Conservation (phyloP, 331 rosid genomes). For the Spiraea crenata region DNA sequence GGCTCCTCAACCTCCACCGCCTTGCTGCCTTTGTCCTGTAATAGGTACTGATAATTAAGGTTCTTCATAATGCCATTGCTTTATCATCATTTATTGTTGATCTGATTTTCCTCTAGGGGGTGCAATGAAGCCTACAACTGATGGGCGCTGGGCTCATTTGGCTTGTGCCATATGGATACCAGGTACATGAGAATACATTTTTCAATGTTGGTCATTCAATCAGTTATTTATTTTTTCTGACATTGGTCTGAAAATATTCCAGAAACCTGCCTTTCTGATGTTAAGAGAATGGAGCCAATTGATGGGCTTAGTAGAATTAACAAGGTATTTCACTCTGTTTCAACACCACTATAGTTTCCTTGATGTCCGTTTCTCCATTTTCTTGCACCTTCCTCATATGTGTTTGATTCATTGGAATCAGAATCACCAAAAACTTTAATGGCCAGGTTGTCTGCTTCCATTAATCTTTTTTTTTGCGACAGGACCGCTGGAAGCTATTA, state of each 20-base stretch:
- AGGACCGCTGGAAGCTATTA: slow-evolving; percentile 99
- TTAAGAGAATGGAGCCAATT: slow-evolving; percentile 97
- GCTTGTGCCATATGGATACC: slow-evolving; percentile 99
- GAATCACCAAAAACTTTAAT: not conserved
- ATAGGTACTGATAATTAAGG: slow-evolving; percentile 55
- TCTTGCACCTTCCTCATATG: not conserved
- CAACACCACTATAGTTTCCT: not conserved
- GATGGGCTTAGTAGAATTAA: slow-evolving; percentile 88
- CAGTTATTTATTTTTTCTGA: slow-evolving; percentile 17
- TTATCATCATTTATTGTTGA: slow-evolving; percentile 24
- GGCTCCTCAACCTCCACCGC: slow-evolving; percentile 69
- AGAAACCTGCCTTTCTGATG: slow-evolving; percentile 98
- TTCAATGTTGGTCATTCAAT: slow-evolving; percentile 12
- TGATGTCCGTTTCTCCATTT: not conserved
- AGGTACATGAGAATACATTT: slow-evolving; percentile 52
- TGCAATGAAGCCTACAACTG: slow-evolving; percentile 99
- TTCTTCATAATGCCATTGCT: slow-evolving; percentile 17
- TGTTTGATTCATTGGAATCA: not conserved
- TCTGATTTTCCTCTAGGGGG: slow-evolving; percentile 66
- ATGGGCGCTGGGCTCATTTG: slow-evolving; percentile 98
- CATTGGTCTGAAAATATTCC: slow-evolving; percentile 28
- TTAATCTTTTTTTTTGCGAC: slow-evolving; percentile 32
- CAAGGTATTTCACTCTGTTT: slow-evolving; percentile 51
- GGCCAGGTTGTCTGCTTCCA: not conserved
- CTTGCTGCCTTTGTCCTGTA: slow-evolving; percentile 95